Evolutionary conservation across 441 rosid species (phyloP), one percentile per base, ranked within the genome.

Genomic region (Arabidopsis hybrid): DNA sequence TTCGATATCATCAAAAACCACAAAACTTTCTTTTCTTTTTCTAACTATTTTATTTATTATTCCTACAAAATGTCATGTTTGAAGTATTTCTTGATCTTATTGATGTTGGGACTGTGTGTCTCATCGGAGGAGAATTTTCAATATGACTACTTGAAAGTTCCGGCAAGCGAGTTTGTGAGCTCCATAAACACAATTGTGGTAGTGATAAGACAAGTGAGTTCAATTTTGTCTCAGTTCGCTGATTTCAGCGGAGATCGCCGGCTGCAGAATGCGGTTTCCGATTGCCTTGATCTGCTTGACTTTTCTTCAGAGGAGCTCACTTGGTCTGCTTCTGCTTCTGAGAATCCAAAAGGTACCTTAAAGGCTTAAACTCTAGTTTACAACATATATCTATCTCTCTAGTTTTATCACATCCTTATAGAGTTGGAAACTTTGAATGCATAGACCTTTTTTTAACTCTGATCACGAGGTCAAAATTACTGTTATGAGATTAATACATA

Each of bases 271-370:
- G 96, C 99, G 34, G 63, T 92, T 18, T 50, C 83, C 2, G 99
- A 94, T 69, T 94, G 99, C 73, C 76, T 83, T 16, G 99, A 94
- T 74, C 81, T 94, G 69, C 85, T 94, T 3, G 97, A 94, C 50
- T 80, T 83, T 72, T 90, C 99, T 53, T 63, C 85, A 6, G 97
- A 92, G 9, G 90, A 84, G 71, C 69, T 94, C 38, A 79, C 81
- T 75, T 90, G 92, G 97, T 63, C 92, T 74, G 73, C 88, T 74
- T 85, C 90, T 74, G 97, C 97, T 78, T 63, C 95, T 56, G 72
- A 89, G 78, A 84, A 80, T 81, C 92, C 97, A 5, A 79, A 78
- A 0, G 92, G 97, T 89, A 80, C 63, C 52, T 21, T 21, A 21
- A 21, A 21, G 26, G 26, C 7, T 56, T 34, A 34, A 35, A 74